These are phyloP conservation scores for Suillus subalutaceus DNA, from an alignment of 768 basidiomycete genomes.

Conservation along the genomic window DNA sequence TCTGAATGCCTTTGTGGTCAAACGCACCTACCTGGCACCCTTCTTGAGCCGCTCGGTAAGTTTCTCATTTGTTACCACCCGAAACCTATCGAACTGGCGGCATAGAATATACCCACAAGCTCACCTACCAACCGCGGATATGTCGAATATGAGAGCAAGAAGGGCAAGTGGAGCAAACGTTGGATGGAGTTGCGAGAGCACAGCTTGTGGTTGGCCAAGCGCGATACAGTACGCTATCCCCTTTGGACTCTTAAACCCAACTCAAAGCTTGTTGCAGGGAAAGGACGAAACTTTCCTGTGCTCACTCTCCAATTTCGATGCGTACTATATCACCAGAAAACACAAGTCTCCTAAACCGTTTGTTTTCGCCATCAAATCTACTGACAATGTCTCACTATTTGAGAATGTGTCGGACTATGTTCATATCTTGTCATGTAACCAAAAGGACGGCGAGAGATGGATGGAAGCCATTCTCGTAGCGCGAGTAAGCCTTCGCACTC, in stretches of 20 bases:
- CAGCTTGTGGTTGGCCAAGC: slow-evolving; percentile 84
- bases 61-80: slow-evolving; percentile 20
- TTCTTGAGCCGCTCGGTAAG: slow-evolving; percentile 63
- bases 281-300: slow-evolving; percentile 86
- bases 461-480: slow-evolving; percentile 80
- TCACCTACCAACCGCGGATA: slow-evolving; percentile 55
- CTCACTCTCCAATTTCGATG: slow-evolving; percentile 87
- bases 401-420: slow-evolving; percentile 88
- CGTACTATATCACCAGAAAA: slow-evolving; percentile 74
- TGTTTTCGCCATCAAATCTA: slow-evolving; percentile 86
- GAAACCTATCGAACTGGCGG: slow-evolving; percentile 47
- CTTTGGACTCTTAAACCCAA: not conserved
- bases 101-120: slow-evolving; percentile 51
- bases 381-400: slow-evolving; percentile 83
- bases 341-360: slow-evolving; percentile 85
- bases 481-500: slow-evolving; percentile 54
- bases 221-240: slow-evolving; percentile 67
- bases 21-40: slow-evolving; percentile 65
- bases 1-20: slow-evolving; percentile 80
- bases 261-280: slow-evolving; percentile 48
- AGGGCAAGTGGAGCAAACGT: slow-evolving; percentile 94
- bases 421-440: slow-evolving; percentile 81
- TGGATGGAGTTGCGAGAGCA: slow-evolving; percentile 89
- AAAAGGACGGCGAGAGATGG: slow-evolving; percentile 76
- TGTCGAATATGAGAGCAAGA: slow-evolving; percentile 88